A percentile compares a stretch with the other conserved stretches of the same genome.
These are phyloP conservation scores for Tetracentron sinense DNA, from an alignment of 164 flowering plant species.

Conservation along the genomic window DNA sequence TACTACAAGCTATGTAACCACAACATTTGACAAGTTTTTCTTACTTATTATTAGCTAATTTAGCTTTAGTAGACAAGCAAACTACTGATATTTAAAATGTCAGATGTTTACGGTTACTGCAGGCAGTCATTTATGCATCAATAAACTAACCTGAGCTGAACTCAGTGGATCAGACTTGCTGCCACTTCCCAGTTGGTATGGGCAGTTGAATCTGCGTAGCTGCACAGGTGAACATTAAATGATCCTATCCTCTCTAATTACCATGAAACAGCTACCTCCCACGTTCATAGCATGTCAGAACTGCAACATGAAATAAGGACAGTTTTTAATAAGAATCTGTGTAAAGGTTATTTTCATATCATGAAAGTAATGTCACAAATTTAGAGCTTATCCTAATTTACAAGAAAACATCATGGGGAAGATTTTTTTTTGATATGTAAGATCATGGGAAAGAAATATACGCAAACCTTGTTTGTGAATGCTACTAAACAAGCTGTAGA, in stretches of 20 bases:
- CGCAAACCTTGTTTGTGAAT: not conserved
- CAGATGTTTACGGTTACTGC: no score
- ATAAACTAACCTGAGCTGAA: not conserved
- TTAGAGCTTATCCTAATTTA: not conserved
- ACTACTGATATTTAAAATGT: not conserved
- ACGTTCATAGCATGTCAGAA: not conserved
- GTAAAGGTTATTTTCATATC: not conserved
- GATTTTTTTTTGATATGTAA: no score
- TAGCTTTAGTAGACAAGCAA: no score
- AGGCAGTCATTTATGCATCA: no score
- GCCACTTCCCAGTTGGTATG: slow-evolving; percentile 2
- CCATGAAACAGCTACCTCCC: slow-evolving; percentile 10
- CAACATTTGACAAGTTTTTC: no score
- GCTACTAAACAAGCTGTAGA: slow-evolving; percentile 13
- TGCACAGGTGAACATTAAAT: slow-evolving; percentile 1
- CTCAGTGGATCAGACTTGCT: not conserved
- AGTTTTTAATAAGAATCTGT: not conserved
- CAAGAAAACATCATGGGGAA: not conserved
- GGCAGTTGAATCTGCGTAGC: slow-evolving; percentile 5
- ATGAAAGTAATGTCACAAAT: no score
- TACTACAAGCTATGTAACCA: no score
- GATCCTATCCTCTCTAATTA: not conserved
- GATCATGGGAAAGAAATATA: no score
- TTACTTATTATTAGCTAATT: no score
- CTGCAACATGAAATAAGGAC: not conserved